Evolutionary conservation across 257 asterid species (phyloP).

Genomic region (Solanum gracilifrons): DNA sequence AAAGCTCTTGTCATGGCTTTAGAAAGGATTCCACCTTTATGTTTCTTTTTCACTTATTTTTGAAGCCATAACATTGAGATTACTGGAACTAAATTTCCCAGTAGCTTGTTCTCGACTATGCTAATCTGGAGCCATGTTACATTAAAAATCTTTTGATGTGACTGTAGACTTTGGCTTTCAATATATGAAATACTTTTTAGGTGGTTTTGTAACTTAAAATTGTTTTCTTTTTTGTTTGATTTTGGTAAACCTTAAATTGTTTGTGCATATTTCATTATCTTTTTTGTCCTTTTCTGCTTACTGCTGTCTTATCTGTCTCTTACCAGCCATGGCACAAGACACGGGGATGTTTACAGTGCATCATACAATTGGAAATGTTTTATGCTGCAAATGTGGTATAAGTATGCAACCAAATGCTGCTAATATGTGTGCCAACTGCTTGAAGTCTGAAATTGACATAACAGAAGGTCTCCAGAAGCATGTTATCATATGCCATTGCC

Average conservation of each 20-base stretch:
- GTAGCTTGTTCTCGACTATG: not conserved
- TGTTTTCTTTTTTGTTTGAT: not conserved
- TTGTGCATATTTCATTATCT: not conserved
- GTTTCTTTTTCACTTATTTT: not conserved
- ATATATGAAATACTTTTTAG: not conserved
- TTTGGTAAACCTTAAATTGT: not conserved
- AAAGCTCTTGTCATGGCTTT: not conserved
- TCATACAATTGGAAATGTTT: not conserved
- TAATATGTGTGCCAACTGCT: not conserved
- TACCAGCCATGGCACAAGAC: not conserved
- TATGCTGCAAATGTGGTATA: conserved; percentile 2
- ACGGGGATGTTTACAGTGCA: not conserved
- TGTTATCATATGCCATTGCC: not conserved
- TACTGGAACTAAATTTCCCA: not conserved
- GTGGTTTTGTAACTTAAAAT: not conserved
- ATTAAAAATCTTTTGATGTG: too few species aligned
- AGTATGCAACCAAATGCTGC: not conserved
- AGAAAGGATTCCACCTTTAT: not conserved
- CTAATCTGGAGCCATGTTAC: not conserved
- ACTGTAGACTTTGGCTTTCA: not conserved
- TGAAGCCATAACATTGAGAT: not conserved
- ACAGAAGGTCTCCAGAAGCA: conserved; percentile 1
- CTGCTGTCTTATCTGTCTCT: not conserved
- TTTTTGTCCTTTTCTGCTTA: not conserved
- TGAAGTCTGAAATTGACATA: not conserved